These are phyloP conservation scores for Bacidia gigantensis DNA, from an alignment of 495 filamentous ascomycete species.

Conservation along the genomic window DNA sequence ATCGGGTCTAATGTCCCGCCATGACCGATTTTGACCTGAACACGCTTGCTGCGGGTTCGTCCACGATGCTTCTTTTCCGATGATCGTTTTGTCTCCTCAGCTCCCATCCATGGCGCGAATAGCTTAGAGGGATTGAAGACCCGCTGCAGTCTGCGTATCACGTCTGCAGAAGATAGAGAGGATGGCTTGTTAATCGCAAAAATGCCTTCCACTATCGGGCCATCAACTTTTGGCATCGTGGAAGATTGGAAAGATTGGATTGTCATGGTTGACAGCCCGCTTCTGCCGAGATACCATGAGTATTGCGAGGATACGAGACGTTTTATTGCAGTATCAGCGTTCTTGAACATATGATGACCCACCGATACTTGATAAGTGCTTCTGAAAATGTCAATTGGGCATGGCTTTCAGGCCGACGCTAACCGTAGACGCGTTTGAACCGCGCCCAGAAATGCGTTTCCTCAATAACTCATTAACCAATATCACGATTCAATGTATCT, in stretches of 20 bases:
- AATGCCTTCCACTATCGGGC: constrained; percentile 57
- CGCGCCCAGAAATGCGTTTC: not conserved
- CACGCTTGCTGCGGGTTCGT: constrained; percentile 32
- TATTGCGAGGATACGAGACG: not conserved
- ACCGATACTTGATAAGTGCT: too few relatives aligned
- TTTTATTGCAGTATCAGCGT: not conserved
- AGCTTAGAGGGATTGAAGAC: constrained; percentile 67
- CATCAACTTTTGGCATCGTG: constrained; percentile 38
- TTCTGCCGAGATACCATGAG: not conserved
- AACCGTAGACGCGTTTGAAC: not conserved
- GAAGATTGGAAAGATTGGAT: not conserved
- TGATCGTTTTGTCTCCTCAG: constrained; percentile 37
- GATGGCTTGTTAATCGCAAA: constrained; percentile 89
- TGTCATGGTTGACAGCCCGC: not conserved
- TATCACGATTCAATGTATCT: not conserved
- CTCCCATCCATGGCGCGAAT: constrained; percentile 60
- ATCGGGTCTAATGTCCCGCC: constrained; percentile 92
- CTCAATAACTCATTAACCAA: not conserved
- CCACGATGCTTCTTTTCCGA: constrained; percentile 35
- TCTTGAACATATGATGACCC: not conserved
- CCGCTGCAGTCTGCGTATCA: constrained; percentile 66
- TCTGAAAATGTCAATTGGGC: too few relatives aligned
- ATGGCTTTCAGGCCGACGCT: not conserved
- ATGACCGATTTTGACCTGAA: constrained; percentile 87
- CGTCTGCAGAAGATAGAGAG: constrained; percentile 71